Conservation (phyloP, 1,139 yeast genomes). For the Geotrichum carabidarum region DNA sequence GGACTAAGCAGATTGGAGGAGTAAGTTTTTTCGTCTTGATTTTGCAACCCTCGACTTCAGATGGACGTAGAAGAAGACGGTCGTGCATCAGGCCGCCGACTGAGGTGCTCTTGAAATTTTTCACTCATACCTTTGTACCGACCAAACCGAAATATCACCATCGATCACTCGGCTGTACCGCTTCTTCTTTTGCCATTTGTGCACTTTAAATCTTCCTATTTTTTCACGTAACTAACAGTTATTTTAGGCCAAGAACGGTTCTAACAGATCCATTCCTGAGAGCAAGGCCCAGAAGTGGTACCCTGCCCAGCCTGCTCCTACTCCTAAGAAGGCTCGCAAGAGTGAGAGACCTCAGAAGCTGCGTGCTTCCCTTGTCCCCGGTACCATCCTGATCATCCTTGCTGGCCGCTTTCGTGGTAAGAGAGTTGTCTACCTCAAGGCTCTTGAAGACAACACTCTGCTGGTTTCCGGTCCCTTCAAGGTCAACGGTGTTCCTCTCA, state of each 20-base stretch:
- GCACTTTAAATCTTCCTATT: background rate
- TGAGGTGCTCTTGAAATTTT: too few relatives aligned
- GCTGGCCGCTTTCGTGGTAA: constrained; percentile 99
- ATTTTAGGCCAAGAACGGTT: constrained; percentile 19
- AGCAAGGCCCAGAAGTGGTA: constrained; percentile 78
- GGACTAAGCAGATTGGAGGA: constrained; percentile 39
- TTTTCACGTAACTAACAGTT: constrained; percentile 1
- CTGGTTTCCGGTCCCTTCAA: constrained; percentile 99
- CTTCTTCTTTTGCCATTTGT: too few relatives aligned
- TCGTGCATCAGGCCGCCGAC: too few relatives aligned
- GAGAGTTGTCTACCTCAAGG: constrained; percentile 98
- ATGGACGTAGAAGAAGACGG: too few relatives aligned
- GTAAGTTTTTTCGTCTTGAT: constrained; percentile 29
- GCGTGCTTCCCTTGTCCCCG: constrained; percentile 96
- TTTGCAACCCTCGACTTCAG: background rate
- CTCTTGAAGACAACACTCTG: constrained; percentile 97
- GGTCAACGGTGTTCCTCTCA: constrained; percentile 99
- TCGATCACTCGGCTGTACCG: too few relatives aligned
- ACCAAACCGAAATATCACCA: too few relatives aligned
- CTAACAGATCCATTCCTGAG: constrained; percentile 22
- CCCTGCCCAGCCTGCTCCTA: constrained; percentile 88
- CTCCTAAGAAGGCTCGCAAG: constrained; percentile 61
- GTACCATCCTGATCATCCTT: constrained; percentile 94
- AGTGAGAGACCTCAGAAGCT: constrained; percentile 90
- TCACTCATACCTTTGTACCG: too few relatives aligned